phyloP scores from a whole-genome alignment of 2,329 filamentous ascomycete species.

The Fusarium gaditjirri region DNA sequence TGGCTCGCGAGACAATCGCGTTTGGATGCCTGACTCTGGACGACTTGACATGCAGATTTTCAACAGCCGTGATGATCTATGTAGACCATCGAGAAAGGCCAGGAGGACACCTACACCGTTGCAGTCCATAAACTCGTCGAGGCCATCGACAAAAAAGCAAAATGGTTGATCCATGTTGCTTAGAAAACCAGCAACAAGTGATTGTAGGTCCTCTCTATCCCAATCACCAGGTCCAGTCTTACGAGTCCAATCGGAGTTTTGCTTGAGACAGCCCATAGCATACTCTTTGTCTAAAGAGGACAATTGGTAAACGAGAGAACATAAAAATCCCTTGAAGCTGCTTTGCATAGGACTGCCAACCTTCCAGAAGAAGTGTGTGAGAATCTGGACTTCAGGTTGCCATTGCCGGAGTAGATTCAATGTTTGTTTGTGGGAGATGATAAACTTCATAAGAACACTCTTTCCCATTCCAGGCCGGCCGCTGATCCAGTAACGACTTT shows the following conservation, averaged over 20 bases:
- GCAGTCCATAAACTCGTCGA: fast-evolving
- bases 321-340: fast-evolving
- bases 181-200: fast-evolving
- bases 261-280: fast-evolving
- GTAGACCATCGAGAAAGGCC: fast-evolving
- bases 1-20: fast-evolving
- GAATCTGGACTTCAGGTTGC: fast-evolving
- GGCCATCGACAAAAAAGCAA: fast-evolving
- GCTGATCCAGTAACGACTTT: fast-evolving
- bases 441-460: fast-evolving
- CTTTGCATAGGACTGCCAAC: fast-evolving
- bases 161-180: not conserved
- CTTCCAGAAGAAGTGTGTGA: fast-evolving
- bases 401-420: fast-evolving
- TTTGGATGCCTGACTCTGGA: fast-evolving
- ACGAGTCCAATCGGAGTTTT: fast-evolving
- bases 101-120: fast-evolving
- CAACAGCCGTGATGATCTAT: fast-evolving
- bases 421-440: fast-evolving
- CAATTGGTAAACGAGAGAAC: fast-evolving
- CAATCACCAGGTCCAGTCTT: fast-evolving
- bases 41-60: not conserved
- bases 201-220: fast-evolving
- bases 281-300: fast-evolving
- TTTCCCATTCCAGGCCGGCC: fast-evolving